phyloP scores from a whole-genome alignment of 169 alveolate species.

The Amoebophrya sp. region DNA sequence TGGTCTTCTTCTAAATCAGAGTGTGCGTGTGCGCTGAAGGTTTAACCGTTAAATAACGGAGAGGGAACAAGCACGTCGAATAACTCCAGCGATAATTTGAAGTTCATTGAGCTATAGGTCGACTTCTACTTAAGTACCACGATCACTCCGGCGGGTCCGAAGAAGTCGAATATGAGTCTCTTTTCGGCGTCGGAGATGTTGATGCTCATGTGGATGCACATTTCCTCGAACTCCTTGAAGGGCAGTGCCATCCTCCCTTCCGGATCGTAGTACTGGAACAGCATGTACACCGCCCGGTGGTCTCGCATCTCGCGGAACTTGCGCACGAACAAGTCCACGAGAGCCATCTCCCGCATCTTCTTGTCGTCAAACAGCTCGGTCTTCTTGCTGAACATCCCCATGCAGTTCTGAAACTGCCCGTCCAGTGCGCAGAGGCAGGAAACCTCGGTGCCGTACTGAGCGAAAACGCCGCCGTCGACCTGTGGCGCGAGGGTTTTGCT shows the following conservation, averaged over 20 bases:
- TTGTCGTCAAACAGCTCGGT: background rate
- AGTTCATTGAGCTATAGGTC: too few species aligned
- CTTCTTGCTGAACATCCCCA: background rate
- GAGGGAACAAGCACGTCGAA: too few species aligned
- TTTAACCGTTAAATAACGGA: too few species aligned
- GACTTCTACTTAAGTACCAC: too few species aligned
- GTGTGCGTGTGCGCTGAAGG: too few species aligned
- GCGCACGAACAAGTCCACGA: background rate
- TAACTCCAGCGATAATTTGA: too few species aligned
- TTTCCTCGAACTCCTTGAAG: background rate
- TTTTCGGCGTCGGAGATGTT: background rate
- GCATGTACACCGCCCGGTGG: background rate
- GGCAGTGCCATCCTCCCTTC: background rate
- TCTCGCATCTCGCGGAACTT: background rate
- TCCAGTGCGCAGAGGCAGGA: background rate
- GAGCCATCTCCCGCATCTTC: background rate
- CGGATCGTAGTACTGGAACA: background rate
- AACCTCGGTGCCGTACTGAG: background rate
- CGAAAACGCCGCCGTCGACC: background rate
- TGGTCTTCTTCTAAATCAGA: too few species aligned
- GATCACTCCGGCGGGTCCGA: background rate
- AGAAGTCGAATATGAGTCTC: background rate
- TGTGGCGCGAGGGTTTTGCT: too few species aligned
- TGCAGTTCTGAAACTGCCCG: background rate
- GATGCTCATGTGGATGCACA: background rate